phyloP scores from a whole-genome alignment of 768 basidiomycete genomes.

The Galerina marginata region DNA sequence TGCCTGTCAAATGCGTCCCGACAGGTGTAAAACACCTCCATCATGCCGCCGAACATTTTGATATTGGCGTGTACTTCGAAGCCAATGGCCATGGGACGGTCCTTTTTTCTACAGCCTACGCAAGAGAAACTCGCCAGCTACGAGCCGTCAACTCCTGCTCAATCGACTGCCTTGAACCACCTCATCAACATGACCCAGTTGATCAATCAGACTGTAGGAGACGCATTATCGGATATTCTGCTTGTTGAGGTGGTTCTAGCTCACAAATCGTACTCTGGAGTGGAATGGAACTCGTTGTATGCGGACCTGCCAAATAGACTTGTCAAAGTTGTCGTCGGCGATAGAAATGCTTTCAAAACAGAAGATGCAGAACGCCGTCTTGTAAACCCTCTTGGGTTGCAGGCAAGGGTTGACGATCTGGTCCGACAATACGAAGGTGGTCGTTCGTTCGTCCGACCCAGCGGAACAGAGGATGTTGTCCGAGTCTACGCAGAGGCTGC shows the following conservation, averaged over 20 bases:
- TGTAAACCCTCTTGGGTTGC: constrained; percentile 79
- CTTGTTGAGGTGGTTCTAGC: constrained; percentile 92
- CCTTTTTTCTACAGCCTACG: constrained; percentile 83
- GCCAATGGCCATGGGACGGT: constrained; percentile 99
- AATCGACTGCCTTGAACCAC: constrained; percentile 79
- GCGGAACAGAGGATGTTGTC: constrained; percentile 98
- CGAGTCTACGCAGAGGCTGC: constrained; percentile 95
- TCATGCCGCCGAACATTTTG: constrained; percentile 92
- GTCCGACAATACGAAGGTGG: constrained; percentile 82
- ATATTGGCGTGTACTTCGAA: constrained; percentile 99
- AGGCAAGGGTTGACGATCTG: constrained; percentile 81
- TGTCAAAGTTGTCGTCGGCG: constrained; percentile 88
- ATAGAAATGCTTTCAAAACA: constrained; percentile 86
- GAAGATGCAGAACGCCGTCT: constrained; percentile 93
- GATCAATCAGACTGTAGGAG: constrained; percentile 98
- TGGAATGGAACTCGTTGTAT: constrained; percentile 94
- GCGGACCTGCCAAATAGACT: constrained; percentile 93
- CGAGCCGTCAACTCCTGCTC: constrained; percentile 81
- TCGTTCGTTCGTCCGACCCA: constrained; percentile 92
- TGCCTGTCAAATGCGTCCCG: constrained; percentile 93
- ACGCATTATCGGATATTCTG: constrained; percentile 94
- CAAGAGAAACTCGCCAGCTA: constrained; percentile 63
- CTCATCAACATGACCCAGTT: constrained; percentile 79
- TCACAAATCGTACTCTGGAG: constrained; percentile 82
- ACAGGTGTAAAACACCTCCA: constrained; percentile 99